Base-by-base conservation (phyloP, 441 rosid genomes). In the Gossypium lobatum region DNA sequence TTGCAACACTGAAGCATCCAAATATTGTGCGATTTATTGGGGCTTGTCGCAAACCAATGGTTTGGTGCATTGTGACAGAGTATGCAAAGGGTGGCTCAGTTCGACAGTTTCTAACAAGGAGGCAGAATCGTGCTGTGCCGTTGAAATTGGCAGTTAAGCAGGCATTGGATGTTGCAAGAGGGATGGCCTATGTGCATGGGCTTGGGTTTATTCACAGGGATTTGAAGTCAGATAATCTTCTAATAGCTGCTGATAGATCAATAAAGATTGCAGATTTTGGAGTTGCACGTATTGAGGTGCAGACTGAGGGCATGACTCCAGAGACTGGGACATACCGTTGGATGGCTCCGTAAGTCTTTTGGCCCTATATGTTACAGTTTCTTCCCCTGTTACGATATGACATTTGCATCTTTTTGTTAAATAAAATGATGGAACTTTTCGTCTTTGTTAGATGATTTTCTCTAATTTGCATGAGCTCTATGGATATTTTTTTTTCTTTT, bases 221-320 rank as follows among this genome's bases (percentile, higher is more conserved):
- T 83, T 74, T 94, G 75, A 94, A 94, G 82, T 94, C 98, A 0
- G 98, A 94, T 82, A 94, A 94, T 85, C 94, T 94, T 70, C 81
- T 94, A 64, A 91, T 94, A 75, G 81, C 92, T 65, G 92, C 91
- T 57, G 97, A 94, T 81, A 88, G 87, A 80, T 89, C 97, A 14
- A 94, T 94, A 73, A 94, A 92, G 76, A 91, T 94, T 82, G 97
- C 97, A 79, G 98, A 94, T 84, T 94, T 92, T 85, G 98, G 98
- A 50, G 97, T 94, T 42, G 98, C 98, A 17, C 85, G 98, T 52
- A 94, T 94, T 72, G 97, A 94, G 84, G 97, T 94, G 81, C 97
- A 94, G 85, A 91, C 97, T 0, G 98, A 94, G 86, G 98, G 98
- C 65, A 94, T 94, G 98, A 94, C 98, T 26, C 98, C 97, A 1